phyloP scores from a whole-genome alignment of 495 filamentous ascomycete genomes.

The Thermochaetoides thermophila region DNA sequence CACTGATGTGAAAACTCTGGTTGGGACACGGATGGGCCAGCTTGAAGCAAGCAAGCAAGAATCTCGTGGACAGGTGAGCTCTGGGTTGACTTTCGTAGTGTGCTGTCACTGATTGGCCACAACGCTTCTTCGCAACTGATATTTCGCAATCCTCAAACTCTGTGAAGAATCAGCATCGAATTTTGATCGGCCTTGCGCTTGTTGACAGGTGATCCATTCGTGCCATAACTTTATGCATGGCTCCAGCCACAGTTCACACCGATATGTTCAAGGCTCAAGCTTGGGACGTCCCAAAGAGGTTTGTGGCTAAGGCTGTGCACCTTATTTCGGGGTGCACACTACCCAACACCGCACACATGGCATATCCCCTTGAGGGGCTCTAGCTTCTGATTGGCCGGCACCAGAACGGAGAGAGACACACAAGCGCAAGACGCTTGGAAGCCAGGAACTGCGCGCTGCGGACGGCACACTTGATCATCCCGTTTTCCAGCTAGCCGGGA shows the following conservation, averaged over 20 bases:
- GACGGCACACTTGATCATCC: slow-evolving; percentile 6
- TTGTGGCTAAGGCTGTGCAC: slow-evolving; percentile 19
- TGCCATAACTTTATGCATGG: no score
- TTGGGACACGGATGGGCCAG: no score
- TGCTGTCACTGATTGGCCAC: no score
- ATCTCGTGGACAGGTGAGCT: no score
- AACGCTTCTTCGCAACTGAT: no score
- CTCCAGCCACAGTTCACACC: slow-evolving; percentile 17
- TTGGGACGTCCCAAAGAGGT: slow-evolving; percentile 13
- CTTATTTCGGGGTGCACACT: slow-evolving; percentile 12
- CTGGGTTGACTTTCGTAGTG: no score
- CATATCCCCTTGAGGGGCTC: slow-evolving; percentile 5
- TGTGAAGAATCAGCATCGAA: no score
- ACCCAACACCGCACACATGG: slow-evolving; percentile 3
- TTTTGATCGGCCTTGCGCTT: no score
- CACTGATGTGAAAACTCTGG: no score
- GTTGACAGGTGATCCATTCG: no score
- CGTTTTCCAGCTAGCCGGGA: slow-evolving; percentile 14
- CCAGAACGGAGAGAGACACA: slow-evolving; percentile 7
- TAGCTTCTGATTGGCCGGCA: slow-evolving; percentile 11
- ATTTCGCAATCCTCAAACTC: no score
- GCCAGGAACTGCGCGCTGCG: slow-evolving; percentile 6
- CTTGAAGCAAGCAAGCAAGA: no score
- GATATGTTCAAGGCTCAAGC: slow-evolving; percentile 2
- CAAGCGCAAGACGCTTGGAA: background rate